Evolutionary conservation across 2,329 filamentous ascomycete genomes (phyloP).

Genomic region (Xylaria polymorpha): DNA sequence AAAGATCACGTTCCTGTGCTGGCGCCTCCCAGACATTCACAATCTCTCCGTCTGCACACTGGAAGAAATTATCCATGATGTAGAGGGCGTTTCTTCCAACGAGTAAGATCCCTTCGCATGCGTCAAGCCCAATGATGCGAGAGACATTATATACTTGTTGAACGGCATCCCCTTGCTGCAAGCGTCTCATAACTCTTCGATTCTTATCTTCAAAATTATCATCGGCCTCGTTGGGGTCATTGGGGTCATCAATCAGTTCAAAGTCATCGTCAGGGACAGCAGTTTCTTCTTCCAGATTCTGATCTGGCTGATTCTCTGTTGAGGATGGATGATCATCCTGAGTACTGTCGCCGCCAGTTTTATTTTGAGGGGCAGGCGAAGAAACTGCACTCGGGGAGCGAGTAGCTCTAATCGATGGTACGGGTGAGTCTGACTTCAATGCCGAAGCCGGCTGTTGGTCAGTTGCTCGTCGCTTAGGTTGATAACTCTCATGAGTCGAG

Average conservation of each 20-base stretch:
- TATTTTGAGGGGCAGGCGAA: slow-evolving; percentile 40
- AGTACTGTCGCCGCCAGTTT: slow-evolving; percentile 38
- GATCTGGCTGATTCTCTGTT: slow-evolving; percentile 45
- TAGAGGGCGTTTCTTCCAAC: slow-evolving; percentile 93
- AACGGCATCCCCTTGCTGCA: slow-evolving; percentile 90
- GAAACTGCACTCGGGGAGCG: slow-evolving; percentile 39
- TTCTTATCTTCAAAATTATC: slow-evolving; percentile 96
- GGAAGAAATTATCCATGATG: slow-evolving; percentile 96
- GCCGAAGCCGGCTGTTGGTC: slow-evolving; percentile 54
- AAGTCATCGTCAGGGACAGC: slow-evolving; percentile 84
- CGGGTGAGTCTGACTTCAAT: slow-evolving; percentile 49
- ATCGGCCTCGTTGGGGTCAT: slow-evolving; percentile 78
- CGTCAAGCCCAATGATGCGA: slow-evolving; percentile 91
- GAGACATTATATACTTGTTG: slow-evolving; percentile 96
- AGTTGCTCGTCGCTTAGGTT: slow-evolving; percentile 79
- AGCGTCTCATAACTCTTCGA: slow-evolving; percentile 93
- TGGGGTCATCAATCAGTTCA: slow-evolving; percentile 93
- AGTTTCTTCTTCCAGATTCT: slow-evolving; percentile 45
- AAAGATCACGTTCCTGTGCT: slow-evolving; percentile 90
- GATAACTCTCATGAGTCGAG: slow-evolving; percentile 76
- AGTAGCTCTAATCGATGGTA: slow-evolving; percentile 29
- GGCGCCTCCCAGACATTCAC: slow-evolving; percentile 97
- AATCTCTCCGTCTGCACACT: slow-evolving; percentile 93
- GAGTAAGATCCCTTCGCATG: slow-evolving; percentile 92
- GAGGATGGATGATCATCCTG: slow-evolving; percentile 39